Evolutionary conservation across 148 eudicot genomes (phyloP), one percentile per base, ranked within the genome.

Genomic region (Chenopodium quinoa): DNA sequence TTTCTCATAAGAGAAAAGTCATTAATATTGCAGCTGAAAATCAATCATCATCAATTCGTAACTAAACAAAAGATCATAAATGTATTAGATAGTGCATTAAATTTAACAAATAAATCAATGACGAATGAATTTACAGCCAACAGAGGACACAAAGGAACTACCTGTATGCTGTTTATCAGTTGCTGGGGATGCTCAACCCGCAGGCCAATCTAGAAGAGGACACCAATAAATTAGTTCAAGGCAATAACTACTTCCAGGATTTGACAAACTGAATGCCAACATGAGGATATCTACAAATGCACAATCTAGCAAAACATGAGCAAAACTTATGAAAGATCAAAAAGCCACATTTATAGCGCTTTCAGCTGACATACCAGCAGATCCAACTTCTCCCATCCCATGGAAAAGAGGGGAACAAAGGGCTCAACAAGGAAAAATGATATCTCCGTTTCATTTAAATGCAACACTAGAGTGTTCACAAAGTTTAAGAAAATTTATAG

Each of bases 111-210:
- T 12, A 62, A 31, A 12, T 56, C 22, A 56, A 56, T 16, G n/a
- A 56, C 62, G 16, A 17, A 23, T 76, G 48, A 79, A 63, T 58
- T 69, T 47, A 52, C 1, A 56, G 65, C 4, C 6, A 13, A 58
- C 37, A 64, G n/a, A 50, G 63, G 71, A 48, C 67, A 63, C 19
- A 12, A 56, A 77, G 25, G 29, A 71, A 86, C 20, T 46, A 96
- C 99, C 98, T 96, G 99, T 86, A 96, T 91, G 86, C 81, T 72
- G 86, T 96, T 91, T 86, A 96, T 94, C 79, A 96, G 86, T 76
- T 91, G 88, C 82, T 95, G 99, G 80, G 99, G 98, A 89, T 96
- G 99, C 89, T 96, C 99, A 81, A 96, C 78, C 80, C 99, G 95
- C 84, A 96, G 84, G 52, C 99, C 99, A 75, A 94, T 91, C 99